These are phyloP conservation scores for Silene noctiflora DNA, from an alignment of 179 eudicot genomes.

Conservation along the genomic window DNA sequence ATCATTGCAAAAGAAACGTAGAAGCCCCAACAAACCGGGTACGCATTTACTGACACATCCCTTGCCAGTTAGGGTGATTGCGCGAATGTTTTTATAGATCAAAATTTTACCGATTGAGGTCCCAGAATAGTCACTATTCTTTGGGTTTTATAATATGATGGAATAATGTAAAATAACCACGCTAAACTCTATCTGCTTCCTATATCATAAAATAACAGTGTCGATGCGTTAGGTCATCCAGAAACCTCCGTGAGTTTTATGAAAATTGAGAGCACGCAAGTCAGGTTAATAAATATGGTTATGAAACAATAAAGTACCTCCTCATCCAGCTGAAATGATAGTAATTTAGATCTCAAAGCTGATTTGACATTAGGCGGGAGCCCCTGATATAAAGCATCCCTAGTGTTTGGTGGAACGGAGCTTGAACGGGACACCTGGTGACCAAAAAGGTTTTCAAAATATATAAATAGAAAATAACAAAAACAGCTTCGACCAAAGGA, in stretches of 20 bases:
- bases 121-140: no score
- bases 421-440: constrained; percentile 84
- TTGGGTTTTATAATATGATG: no score
- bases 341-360: constrained; percentile 72
- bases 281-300: neutral
- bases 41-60: no score
- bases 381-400: constrained; percentile 94
- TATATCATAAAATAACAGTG: no score
- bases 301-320: constrained; percentile 46
- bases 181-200: no score
- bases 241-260: no score
- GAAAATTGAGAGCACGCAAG: neutral
- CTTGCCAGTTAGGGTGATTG: no score
- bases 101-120: no score
- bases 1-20: neutral
- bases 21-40: neutral
- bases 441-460: neutral
- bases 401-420: constrained; percentile 86
- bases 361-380: constrained; percentile 79
- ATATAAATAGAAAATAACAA: neutral
- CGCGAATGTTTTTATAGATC: no score
- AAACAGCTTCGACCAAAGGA: neutral
- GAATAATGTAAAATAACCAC: no score
- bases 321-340: constrained; percentile 59
- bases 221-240: no score